A percentile compares a stretch with the other conserved stretches of the same genome.
Conservation (phyloP, 441 rosid species). For the Codiaeum variegatum region DNA sequence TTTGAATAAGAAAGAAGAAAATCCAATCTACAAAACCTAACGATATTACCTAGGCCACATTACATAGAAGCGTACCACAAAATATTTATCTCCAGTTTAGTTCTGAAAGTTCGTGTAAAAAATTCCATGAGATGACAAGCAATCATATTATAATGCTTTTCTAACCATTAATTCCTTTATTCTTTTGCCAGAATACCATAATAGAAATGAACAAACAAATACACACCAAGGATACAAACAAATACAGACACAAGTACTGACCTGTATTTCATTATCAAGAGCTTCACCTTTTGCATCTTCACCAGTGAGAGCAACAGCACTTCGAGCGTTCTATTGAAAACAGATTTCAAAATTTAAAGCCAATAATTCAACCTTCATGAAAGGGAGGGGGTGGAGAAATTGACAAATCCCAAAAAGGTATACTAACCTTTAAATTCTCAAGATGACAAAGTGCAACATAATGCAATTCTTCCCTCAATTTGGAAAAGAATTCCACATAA, state of each 20-base stretch:
- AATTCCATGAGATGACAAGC: background rate
- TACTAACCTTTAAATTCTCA: slow-evolving; percentile 50
- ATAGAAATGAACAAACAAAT: background rate
- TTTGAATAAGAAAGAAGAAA: background rate
- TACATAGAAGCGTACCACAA: background rate
- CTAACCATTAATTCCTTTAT: background rate
- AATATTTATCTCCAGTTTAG: background rate
- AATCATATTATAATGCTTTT: background rate
- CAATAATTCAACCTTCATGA: slow-evolving; percentile 3
- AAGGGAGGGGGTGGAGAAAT: background rate
- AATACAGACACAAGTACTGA: slow-evolving; percentile 25
- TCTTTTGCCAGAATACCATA: background rate
- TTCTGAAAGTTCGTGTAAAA: background rate
- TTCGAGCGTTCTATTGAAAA: slow-evolving; percentile 40
- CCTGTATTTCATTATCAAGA: slow-evolving; percentile 58
- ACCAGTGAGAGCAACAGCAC: slow-evolving; percentile 29
- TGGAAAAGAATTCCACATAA: slow-evolving; percentile 45
- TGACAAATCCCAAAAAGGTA: slow-evolving; percentile 10
- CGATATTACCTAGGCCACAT: background rate
- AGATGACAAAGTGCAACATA: slow-evolving; percentile 35
- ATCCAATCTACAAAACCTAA: background rate
- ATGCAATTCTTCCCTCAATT: slow-evolving; percentile 45
- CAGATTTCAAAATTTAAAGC: slow-evolving; percentile 29
- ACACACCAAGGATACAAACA: background rate
- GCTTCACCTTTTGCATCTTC: slow-evolving; percentile 34